Base-by-base conservation (phyloP, 768 basidiomycete genomes). In the Asterophora parasitica region DNA sequence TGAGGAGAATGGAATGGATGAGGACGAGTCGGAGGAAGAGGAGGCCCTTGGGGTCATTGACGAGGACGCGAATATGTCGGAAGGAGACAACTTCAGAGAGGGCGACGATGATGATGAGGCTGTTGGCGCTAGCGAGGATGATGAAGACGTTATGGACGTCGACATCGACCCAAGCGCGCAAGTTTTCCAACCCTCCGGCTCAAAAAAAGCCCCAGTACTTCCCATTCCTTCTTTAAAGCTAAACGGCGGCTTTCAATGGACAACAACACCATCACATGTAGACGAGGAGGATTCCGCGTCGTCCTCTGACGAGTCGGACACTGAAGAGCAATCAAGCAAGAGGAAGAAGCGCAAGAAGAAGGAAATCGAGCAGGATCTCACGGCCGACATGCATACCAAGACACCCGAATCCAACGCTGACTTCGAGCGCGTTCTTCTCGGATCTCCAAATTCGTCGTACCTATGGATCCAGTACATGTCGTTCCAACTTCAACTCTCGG, bases 401-500 rank as follows among this genome's bases (percentile, higher is more conserved):
- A 74, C 74, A 16, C 96, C 96, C 1, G 89, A 92, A 62, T 96
- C 96, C 1, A 90, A 86, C 51, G 81, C 87, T 27, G 95, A 99
- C 64, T 99, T 97, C 58, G 96, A 99, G 65, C 82, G 96, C 10
- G 69, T 90, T 30, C 77, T 99, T 38, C 76, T 98, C 32, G 90
- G 91, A 23, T 93, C 95, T 0, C 95, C 96, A 1, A 92, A 96
- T 62, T 98, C 94, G 6, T 98, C 96, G 0, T 96, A 88, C 68
- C 77, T 98, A 28, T 99, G 96, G 96, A 85, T 99, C 49, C 94
- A 97, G 65, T 99, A 93, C 65, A 98, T 99, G 92, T 95, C 96
- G 7, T 95, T 97, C 80, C 92, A 94, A 59, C 74, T 98, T 9
- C 92, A 92, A 56, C 78, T 99, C n/a, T 91, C 94, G 26, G 95